Evolutionary conservation across 2,329 filamentous ascomycete genomes (phyloP).

Genomic region (Monosporascus sp.): DNA sequence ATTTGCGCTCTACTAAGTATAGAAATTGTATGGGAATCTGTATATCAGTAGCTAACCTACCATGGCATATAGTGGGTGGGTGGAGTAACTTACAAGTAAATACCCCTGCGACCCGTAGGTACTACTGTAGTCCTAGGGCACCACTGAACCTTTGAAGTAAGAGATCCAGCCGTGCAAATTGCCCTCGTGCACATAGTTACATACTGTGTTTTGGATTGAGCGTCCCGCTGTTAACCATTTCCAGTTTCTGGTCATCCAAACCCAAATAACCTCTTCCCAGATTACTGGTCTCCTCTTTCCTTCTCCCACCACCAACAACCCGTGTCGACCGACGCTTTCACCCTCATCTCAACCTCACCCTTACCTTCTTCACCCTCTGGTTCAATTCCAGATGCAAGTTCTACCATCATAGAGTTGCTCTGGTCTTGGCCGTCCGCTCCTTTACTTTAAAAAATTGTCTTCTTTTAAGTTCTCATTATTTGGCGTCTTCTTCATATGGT

Average conservation of each 20-base stretch:
- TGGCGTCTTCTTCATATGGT: slow-evolving; percentile 22
- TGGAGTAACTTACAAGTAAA: no score
- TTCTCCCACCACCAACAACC: slow-evolving; percentile 24
- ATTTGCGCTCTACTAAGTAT: no score
- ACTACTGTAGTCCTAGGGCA: no score
- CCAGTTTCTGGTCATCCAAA: slow-evolving; percentile 10
- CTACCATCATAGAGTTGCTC: slow-evolving; percentile 38
- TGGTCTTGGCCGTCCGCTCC: slow-evolving; percentile 59
- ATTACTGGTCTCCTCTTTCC: slow-evolving; percentile 18
- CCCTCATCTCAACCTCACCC: slow-evolving; percentile 19
- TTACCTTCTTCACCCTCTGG: slow-evolving; percentile 32
- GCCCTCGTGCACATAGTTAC: no score
- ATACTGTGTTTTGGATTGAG: no score
- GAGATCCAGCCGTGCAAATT: no score
- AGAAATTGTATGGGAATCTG: no score
- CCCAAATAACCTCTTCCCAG: neutral
- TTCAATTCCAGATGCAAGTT: slow-evolving; percentile 52
- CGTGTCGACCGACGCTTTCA: slow-evolving; percentile 13
- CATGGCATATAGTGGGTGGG: no score
- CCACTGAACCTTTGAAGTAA: no score
- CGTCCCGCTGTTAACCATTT: neutral
- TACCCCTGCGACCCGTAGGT: no score
- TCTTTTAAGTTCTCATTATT: slow-evolving; percentile 18
- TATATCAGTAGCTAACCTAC: no score
- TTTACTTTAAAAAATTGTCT: slow-evolving; percentile 30